phyloP scores from a whole-genome alignment of 2,329 filamentous ascomycete species.

The Elsinoe arachidis region DNA sequence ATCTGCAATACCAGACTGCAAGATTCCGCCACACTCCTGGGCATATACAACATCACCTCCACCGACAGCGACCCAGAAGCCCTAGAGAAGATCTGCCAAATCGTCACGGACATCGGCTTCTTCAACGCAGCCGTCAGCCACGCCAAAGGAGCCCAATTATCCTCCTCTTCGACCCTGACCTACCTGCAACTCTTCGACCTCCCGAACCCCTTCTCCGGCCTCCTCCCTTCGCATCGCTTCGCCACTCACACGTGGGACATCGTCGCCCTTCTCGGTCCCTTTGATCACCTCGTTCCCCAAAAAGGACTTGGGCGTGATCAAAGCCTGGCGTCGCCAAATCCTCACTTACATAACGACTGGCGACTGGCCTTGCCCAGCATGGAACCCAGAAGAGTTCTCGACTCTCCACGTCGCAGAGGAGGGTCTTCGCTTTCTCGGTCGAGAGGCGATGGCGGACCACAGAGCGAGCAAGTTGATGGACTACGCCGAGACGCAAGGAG shows the following conservation, averaged over 20 bases:
- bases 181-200: constrained; percentile 18
- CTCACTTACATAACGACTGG: constrained; percentile 12
- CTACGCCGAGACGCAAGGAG: background rate
- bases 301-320: background rate
- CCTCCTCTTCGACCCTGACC: background rate
- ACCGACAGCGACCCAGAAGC: constrained; percentile 13
- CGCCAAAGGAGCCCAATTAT: constrained; percentile 8
- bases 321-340: constrained; percentile 11
- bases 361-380: constrained; percentile 13
- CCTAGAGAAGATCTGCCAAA: constrained; percentile 17
- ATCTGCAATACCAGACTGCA: constrained; percentile 45
- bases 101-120: constrained; percentile 19
- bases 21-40: constrained; percentile 27
- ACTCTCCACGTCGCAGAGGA: background rate
- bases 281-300: constrained; percentile 12
- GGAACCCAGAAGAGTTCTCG: background rate
- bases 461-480: background rate
- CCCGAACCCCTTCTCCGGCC: constrained; percentile 17
- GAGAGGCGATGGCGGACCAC: background rate
- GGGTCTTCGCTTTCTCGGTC: background rate
- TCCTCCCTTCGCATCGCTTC: constrained; percentile 13
- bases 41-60: constrained; percentile 14
- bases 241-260: constrained; percentile 20
- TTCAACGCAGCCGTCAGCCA: constrained; percentile 16
- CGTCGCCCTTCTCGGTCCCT: constrained; percentile 16